A percentile compares a stretch with the other conserved stretches of the same genome.
phyloP scores from a whole-genome alignment of 2,329 filamentous ascomycete genomes.

The Pseudogymnoascus sp. region DNA sequence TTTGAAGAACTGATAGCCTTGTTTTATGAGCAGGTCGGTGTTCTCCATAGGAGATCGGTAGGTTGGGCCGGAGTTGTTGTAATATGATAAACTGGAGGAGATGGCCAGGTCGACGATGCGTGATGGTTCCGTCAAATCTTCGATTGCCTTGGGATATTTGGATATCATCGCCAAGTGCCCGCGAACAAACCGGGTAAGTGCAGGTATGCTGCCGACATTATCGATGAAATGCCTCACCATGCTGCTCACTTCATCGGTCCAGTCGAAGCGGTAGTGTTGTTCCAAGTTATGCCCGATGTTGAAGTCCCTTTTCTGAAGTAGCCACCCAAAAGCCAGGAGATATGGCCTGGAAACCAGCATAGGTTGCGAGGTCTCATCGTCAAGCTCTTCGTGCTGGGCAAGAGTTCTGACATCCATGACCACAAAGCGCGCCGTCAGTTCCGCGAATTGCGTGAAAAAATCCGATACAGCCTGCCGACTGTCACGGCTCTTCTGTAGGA shows the following conservation, averaged over 20 bases:
- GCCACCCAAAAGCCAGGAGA: conserved; percentile 37
- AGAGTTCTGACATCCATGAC: conserved; percentile 40
- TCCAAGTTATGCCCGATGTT: conserved; percentile 30
- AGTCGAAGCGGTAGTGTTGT: conserved; percentile 35
- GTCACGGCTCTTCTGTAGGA: conserved; percentile 21
- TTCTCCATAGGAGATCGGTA: conserved; percentile 22
- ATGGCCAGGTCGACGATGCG: conserved; percentile 21
- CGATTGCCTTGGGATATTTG: conserved; percentile 39
- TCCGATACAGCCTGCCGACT: conserved; percentile 23
- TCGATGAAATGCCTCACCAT: conserved; percentile 25
- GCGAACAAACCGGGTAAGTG: conserved; percentile 38
- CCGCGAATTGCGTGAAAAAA: conserved; percentile 33
- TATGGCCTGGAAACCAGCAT: conserved; percentile 40
- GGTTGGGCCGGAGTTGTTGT: conserved; percentile 16
- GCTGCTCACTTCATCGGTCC: conserved; percentile 24
- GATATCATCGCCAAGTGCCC: conserved; percentile 36
- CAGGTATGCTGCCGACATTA: conserved; percentile 36
- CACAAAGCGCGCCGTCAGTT: conserved; percentile 46
- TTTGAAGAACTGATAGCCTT: conserved; percentile 39
- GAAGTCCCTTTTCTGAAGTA: conserved; percentile 32
- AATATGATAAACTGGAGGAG: conserved; percentile 16
- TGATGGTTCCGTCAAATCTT: conserved; percentile 24
- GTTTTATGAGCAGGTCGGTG: conserved; percentile 31
- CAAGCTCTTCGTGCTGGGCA: conserved; percentile 20
- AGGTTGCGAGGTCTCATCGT: conserved; percentile 29